phyloP scores from a whole-genome alignment of 495 filamentous ascomycete genomes.

The Neurospora sp. region DNA sequence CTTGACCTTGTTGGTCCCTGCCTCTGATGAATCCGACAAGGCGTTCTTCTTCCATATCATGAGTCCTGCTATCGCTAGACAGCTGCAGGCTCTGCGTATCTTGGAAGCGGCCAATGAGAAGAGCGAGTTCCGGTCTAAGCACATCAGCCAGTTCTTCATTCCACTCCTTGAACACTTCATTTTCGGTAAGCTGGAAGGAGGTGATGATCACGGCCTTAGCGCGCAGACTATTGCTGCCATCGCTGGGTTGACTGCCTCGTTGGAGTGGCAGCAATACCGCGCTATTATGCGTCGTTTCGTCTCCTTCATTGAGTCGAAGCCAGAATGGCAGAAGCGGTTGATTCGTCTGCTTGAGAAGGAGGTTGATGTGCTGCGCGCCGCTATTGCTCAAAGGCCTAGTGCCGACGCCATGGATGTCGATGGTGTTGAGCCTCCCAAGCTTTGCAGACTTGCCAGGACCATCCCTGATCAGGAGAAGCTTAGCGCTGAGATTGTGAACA shows the following conservation, averaged over 20 bases:
- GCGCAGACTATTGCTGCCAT: conserved; percentile 73
- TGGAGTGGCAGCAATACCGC: conserved; percentile 89
- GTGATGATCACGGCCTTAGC: conserved; percentile 71
- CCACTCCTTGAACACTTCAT: conserved; percentile 91
- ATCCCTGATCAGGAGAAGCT: conserved; percentile 63
- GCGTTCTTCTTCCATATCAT: conserved; percentile 91
- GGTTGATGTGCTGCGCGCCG: conserved; percentile 57
- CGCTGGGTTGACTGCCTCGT: conserved; percentile 56
- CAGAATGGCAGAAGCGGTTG: conserved; percentile 75
- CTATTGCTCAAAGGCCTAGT: conserved; percentile 35
- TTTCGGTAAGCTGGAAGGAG: conserved; percentile 66
- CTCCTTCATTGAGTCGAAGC: conserved; percentile 67
- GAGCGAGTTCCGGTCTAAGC: conserved; percentile 55
- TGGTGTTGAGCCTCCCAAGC: conserved; percentile 15
- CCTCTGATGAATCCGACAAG: conserved; percentile 63
- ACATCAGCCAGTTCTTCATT: conserved; percentile 78
- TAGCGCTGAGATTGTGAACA: conserved; percentile 58
- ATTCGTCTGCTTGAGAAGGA: conserved; percentile 72
- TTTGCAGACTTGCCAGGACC: conserved; percentile 45
- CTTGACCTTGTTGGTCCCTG: conserved; percentile 61
- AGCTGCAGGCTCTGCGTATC: conserved; percentile 71
- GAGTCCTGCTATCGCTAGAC: conserved; percentile 81
- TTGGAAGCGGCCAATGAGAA: conserved; percentile 56
- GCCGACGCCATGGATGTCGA: conserved; percentile 32
- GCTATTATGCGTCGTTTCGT: conserved; percentile 72